Percentiles rank a stretch among this genome's conserved stretches.
Evolutionary conservation across 129 eudicot species (phyloP).

Genomic region (Centrapalus pauciflorus): DNA sequence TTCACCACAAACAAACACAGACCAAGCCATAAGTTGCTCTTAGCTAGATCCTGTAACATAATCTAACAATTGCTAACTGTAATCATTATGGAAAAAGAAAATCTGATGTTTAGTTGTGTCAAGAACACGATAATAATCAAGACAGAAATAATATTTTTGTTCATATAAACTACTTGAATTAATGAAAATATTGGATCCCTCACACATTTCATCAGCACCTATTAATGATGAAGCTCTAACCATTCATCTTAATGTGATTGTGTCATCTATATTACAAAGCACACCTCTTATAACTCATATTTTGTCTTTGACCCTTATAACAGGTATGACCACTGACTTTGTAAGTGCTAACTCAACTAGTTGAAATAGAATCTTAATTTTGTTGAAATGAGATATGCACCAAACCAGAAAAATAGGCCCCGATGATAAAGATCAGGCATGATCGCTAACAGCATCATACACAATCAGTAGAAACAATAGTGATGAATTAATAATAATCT

Average conservation of each 20-base stretch:
- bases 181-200: too few species aligned
- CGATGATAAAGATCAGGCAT: background rate
- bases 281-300: background rate
- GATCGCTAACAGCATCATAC: background rate
- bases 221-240: too few species aligned
- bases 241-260: background rate
- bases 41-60: background rate
- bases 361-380: background rate
- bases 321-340: background rate
- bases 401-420: background rate
- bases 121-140: too few species aligned
- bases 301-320: background rate
- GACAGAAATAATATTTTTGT: too few species aligned
- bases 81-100: background rate
- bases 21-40: background rate
- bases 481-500: background rate
- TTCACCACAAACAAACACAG: background rate
- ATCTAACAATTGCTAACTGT: background rate
- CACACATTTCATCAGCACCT: too few species aligned
- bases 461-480: background rate
- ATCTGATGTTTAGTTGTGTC: too few species aligned
- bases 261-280: background rate
- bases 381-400: background rate
- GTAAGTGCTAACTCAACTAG: background rate
- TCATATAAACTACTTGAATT: too few species aligned